Base-by-base conservation (phyloP, 192 early-diverging fungal species). In the Rhizoclosmatium sp. region DNA sequence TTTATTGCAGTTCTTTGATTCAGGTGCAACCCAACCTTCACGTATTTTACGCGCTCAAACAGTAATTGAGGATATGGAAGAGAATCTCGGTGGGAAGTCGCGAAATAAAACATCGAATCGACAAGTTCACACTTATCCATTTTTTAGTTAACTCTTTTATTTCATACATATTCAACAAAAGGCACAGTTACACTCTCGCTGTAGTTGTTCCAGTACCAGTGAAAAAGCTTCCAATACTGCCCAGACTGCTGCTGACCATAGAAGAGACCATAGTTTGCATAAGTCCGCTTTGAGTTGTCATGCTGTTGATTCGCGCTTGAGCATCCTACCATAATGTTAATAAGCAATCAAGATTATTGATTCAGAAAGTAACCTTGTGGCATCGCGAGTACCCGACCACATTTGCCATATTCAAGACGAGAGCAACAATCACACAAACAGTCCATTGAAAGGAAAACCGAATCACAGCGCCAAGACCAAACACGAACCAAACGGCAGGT, bases 351-450 rank as follows among this genome's bases (percentile, higher is more conserved):
- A 46, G n/a, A 54, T 3, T 51, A 19, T 0, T 23, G 49, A 70
- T 59, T 23, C n/a, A 7, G 7, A 14, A 70, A 9, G 7, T 12
- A 79, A 86, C 96, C 89, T 96, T 96, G 79, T 99, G 95, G 78
- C 97, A 99, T 59, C 94, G 91, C 42, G 95, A 95, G 79, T 98
- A 99, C 12, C 97, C 98, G 72, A 96, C 84, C 54, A 98, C 92
- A 80, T 99, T 99, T 40, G 98, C 95, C 59, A 92, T 82, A 82
- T 93, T 96, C 81, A 99, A 85, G 2, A 91, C 69, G 46, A 99
- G 82, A 0, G 95, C 96, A 12, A 99, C 92, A 14, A 93, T 87
- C 0, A 95, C 92, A 74, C 98, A 92, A 23, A 97, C 84, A 21
- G 97, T 82, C 95, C 95, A 98, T 62, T 86, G 88, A 74, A 94